Percentiles rank a stretch among this genome's conserved stretches.
Conservation (phyloP, 306 rosid species). For the Herpetospermum pedunculosum region DNA sequence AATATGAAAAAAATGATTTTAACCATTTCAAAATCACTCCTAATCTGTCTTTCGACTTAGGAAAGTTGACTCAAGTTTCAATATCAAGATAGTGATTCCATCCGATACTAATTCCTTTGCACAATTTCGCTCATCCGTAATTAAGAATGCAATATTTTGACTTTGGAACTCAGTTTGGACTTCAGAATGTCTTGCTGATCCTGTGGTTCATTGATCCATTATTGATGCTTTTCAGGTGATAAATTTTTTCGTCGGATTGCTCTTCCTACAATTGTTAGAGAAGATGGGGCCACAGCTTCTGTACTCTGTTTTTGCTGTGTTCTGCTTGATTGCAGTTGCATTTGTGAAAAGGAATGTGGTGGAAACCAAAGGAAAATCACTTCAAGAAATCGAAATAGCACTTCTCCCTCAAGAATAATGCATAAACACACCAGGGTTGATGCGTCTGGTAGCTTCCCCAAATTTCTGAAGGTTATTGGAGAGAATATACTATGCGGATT, state of each 20-base stretch:
- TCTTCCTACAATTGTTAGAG: conserved; percentile 76
- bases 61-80: too few relatives aligned
- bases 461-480: neutral
- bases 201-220: neutral
- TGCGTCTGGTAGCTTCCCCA: neutral
- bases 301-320: conserved; percentile 62
- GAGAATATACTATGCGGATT: neutral
- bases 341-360: conserved; percentile 81
- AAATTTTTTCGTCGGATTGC: conserved; percentile 88
- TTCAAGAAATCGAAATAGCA: conserved; percentile 95
- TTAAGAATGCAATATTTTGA: neutral
- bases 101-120: too few relatives aligned
- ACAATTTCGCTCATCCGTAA: neutral
- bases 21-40: too few relatives aligned
- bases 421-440: neutral
- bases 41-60: too few relatives aligned
- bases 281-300: conserved; percentile 64
- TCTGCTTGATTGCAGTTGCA: conserved; percentile 65
- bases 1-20: too few relatives aligned
- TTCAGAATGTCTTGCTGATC: neutral
- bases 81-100: too few relatives aligned
- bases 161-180: neutral
- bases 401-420: conserved; percentile 76
- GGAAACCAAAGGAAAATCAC: conserved; percentile 95
- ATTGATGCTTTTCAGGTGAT: conserved; percentile 39